Conservation (phyloP, 257 asterid species). For the Mentha longifolia region DNA sequence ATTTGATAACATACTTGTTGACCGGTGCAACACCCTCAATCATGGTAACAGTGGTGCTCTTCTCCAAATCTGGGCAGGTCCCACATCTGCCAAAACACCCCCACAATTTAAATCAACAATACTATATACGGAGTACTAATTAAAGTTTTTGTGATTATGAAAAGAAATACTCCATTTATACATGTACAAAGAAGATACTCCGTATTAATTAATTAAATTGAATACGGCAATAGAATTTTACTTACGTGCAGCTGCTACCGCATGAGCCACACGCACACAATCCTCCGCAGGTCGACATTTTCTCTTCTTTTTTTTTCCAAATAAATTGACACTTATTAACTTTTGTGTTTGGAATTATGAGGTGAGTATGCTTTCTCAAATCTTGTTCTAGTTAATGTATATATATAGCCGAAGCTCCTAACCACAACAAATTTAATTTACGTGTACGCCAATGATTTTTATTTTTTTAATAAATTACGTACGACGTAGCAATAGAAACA, state of each 20-base stretch:
- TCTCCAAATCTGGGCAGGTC: constrained; percentile 52
- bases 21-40: constrained; percentile 50
- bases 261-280: constrained; percentile 25
- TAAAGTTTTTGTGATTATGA: not conserved
- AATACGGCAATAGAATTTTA: not conserved
- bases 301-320: not conserved
- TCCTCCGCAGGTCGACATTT: constrained; percentile 22
- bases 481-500: not conserved
- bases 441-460: not conserved
- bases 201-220: no score
- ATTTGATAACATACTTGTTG: constrained; percentile 39
- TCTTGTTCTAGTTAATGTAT: not conserved
- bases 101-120: not conserved
- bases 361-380: not conserved
- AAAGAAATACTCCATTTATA: no score
- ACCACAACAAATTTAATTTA: not conserved
- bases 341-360: not conserved
- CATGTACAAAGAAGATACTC: no score
- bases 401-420: not conserved
- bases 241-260: constrained; percentile 24
- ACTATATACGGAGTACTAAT: not conserved
- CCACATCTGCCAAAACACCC: constrained; percentile 39
- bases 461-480: no score
- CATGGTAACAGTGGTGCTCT: constrained; percentile 33
- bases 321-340: not conserved